Evolutionary conservation across 495 filamentous ascomycete genomes (phyloP), one percentile per base, ranked within the genome.

Genomic region (Niebla homalea): DNA sequence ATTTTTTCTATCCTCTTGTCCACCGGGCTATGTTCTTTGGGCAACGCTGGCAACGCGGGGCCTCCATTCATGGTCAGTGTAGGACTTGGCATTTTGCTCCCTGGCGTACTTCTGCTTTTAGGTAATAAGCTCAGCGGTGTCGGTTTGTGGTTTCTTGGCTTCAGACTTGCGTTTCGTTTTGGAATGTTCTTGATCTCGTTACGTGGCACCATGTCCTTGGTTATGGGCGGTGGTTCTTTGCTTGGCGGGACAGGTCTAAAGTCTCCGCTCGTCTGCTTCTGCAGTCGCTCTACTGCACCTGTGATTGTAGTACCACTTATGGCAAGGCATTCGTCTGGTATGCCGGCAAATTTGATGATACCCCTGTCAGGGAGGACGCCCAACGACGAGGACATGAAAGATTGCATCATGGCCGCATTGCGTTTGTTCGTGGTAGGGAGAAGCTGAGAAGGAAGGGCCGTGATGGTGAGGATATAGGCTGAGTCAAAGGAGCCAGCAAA

Each of bases 381-480:
- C 7, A 94, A 66, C 4, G 78, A 66, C 7, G 84, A 79, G 15
- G 79, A 69, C 55, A 96, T 68, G 58, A 79, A 81, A 2, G 67
- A 67, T 55, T 87, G 80, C 14, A 92, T 76, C 36, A 94, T 64
- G n/a, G 69, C 72, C 3, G 87, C 80, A 65, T 88, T 89, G 36
- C 88, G 80, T 43, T 84, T 85, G 64, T 95, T 96, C 36, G 78
- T 87, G 3, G 82, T 75, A 0, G 87, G 81, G 19, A 78, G 79
- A 32, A 94, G 68, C 46, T 84, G 70, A 2, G 67, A 72, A 0
- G 82, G 74, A 15, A 92, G 72, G 3, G 87, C 79, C 48, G 73
- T 82, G 36, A 97, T 77, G 47, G 84, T 86, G 55, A 95, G 66
- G 40, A 81, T 71, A 56, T 94, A 97, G 15, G 86, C 83, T 2